Base-by-base conservation (phyloP, 1,284 basidiomycete genomes). In the Kalmanozyma brasiliensis region DNA sequence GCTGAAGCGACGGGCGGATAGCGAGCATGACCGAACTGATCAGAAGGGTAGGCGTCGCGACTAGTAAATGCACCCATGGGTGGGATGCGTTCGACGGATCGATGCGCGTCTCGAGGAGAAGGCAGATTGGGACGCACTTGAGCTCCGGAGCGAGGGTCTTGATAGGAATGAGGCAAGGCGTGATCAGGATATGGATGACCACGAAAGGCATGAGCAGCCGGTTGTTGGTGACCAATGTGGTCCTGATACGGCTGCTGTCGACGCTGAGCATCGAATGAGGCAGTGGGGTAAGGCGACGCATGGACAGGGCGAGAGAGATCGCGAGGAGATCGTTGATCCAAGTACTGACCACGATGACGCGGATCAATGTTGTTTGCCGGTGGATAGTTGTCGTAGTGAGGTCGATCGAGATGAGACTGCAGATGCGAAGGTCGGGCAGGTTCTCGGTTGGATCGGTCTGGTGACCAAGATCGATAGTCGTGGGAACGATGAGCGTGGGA, bases 151-250 rank as follows among this genome's bases (percentile, higher is more conserved):
- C 44, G 60, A 16, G 9, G 3, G 16, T 52, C 52, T 29, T 45
- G 49, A 16, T 33, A 29, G 4, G 36, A 2, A 24, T 41, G n/a
- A 3, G 14, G n/a, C 7, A 29, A 19, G 17, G 33, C 3, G 11
- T 41, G 59, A 0, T 55, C 52, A 40, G 53, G 29, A 36, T 63
- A 38, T 6, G 26, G 43, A 14, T 48, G 45, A 16, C 10, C 13
- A 1, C 35, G 49, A 24, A 42, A 26, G 24, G 16, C 1, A 20
- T 36, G 42, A 1, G 49, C 10, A 3, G 33, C 34, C 4, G 43
- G 34, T 0, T 33, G 53, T 29, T 44, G 44, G 29, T 44, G 30
- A 16, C 29, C 11, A 8, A 17, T 14, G 29, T 43, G 41, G 20
- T 37, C 32, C 13, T 29, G 43, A 14, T 40, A 36, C 4, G 24